A percentile compares a stretch with the other conserved stretches of the same genome.
Evolutionary conservation across 139 green algal genomes (phyloP).

Genomic region (Gonium pectorale): DNA sequence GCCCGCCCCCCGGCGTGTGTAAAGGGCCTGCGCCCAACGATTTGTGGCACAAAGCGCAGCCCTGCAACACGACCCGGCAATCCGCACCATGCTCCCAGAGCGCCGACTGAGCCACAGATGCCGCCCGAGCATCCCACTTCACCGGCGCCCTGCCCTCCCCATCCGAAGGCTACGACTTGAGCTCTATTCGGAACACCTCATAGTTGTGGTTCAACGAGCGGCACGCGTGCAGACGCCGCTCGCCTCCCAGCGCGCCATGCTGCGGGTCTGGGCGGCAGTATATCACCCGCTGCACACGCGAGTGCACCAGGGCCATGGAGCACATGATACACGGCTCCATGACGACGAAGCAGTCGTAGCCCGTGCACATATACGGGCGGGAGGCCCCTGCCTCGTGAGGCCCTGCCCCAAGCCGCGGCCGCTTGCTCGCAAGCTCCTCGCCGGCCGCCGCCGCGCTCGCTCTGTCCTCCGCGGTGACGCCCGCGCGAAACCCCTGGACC

Average conservation of each 20-base stretch:
- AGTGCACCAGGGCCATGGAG: constrained; percentile 94
- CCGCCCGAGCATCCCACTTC: too few species aligned
- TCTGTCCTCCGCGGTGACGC: too few species aligned
- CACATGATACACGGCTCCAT: constrained; percentile 96
- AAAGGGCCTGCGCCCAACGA: too few species aligned
- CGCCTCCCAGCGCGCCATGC: constrained; percentile 70
- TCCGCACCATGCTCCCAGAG: too few species aligned
- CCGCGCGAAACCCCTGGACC: too few species aligned
- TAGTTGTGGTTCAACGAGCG: constrained; percentile 90
- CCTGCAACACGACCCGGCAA: too few species aligned
- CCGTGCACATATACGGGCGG: constrained; percentile 93
- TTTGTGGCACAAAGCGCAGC: too few species aligned
- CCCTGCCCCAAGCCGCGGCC: not conserved
- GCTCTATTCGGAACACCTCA: constrained; percentile 72
- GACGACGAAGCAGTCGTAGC: constrained; percentile 89
- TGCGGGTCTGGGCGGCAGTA: constrained; percentile 61
- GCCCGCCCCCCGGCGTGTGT: too few species aligned
- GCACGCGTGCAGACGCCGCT: constrained; percentile 73
- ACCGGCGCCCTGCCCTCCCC: too few species aligned
- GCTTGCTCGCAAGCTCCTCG: constrained; percentile 25
- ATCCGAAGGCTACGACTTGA: too few species aligned
- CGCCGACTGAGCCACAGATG: too few species aligned
- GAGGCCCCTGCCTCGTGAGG: constrained; percentile 28
- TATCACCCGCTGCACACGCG: constrained; percentile 79
- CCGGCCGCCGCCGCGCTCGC: too few species aligned